Conservation (phyloP, 345 rosid genomes). For the Brassica juncea region DNA sequence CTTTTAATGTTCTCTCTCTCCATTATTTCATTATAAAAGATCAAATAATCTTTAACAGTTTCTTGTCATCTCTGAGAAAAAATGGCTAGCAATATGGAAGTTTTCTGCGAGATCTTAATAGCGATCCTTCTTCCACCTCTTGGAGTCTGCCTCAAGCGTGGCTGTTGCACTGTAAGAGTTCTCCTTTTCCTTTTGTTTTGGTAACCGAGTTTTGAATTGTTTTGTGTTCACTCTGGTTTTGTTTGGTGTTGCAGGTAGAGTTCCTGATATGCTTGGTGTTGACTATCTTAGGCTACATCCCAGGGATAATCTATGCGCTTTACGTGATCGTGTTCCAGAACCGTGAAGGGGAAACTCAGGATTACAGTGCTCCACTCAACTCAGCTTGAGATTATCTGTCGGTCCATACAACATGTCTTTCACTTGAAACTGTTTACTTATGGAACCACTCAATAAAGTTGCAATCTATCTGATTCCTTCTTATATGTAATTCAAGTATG, state of each 20-base stretch:
- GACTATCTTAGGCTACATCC: conserved; percentile 88
- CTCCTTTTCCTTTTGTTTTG: not conserved
- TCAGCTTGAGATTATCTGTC: conserved; percentile 21
- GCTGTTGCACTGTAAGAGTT: conserved; percentile 77
- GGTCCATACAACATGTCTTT: not conserved
- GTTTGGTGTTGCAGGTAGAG: conserved; percentile 58
- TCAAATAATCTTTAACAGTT: not conserved
- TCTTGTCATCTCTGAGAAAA: conserved; percentile 2
- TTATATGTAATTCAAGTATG: not conserved
- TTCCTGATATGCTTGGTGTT: conserved; percentile 76
- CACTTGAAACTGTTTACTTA: conserved; percentile 3
- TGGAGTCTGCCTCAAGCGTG: conserved; percentile 86
- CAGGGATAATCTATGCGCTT: conserved; percentile 90
- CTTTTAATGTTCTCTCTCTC: not conserved
- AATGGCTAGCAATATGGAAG: conserved; percentile 70
- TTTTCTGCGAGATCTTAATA: conserved; percentile 77
- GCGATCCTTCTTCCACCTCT: conserved; percentile 84
- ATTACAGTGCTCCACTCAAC: conserved; percentile 74
- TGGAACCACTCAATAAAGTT: conserved; percentile 18
- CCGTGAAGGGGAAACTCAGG: conserved; percentile 70
- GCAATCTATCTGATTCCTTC: not conserved
- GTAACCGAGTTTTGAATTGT: not conserved
- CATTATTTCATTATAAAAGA: not conserved
- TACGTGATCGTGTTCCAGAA: conserved; percentile 81
- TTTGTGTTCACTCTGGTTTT: not conserved